Conservation (phyloP, 1,284 basidiomycete genomes). For the Sporisorium graminicola region DNA sequence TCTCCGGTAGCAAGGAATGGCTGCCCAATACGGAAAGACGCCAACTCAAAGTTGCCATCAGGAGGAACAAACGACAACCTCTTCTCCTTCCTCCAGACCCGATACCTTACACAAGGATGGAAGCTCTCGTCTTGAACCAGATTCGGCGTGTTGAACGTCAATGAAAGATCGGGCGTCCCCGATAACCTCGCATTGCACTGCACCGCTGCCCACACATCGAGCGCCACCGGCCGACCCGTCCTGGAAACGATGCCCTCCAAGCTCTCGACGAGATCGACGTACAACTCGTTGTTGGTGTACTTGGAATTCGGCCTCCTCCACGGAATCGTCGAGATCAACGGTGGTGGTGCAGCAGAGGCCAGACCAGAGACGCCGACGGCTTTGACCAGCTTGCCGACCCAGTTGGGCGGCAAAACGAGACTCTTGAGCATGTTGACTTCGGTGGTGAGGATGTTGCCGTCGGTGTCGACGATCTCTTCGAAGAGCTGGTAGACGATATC, state of each 20-base stretch:
- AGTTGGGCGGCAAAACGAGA: constrained; percentile 64
- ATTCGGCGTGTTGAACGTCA: constrained; percentile 71
- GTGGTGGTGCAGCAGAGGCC: constrained; percentile 73
- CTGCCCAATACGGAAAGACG: constrained; percentile 60
- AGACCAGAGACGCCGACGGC: constrained; percentile 55
- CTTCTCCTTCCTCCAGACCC: constrained; percentile 75
- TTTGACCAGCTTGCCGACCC: constrained; percentile 61
- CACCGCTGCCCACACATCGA: constrained; percentile 52
- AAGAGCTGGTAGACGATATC: constrained; percentile 66
- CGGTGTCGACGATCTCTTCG: constrained; percentile 67
- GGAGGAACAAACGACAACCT: constrained; percentile 60
- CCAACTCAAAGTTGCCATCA: constrained; percentile 59
- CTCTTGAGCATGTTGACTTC: constrained; percentile 62
- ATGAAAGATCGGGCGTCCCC: constrained; percentile 58
- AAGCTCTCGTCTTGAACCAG: constrained; percentile 84
- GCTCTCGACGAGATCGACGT: constrained; percentile 59
- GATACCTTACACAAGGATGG: constrained; percentile 86
- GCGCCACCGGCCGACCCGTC: constrained; percentile 72
- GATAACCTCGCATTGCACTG: constrained; percentile 68
- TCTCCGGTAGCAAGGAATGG: constrained; percentile 64
- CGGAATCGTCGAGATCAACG: constrained; percentile 60
- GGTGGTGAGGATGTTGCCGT: constrained; percentile 65
- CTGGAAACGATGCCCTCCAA: constrained; percentile 49
- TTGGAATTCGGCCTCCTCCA: constrained; percentile 64
- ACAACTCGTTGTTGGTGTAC: constrained; percentile 64